Evolutionary conservation across 441 rosid genomes (phyloP).

Genomic region (Macaranga tanarius): DNA sequence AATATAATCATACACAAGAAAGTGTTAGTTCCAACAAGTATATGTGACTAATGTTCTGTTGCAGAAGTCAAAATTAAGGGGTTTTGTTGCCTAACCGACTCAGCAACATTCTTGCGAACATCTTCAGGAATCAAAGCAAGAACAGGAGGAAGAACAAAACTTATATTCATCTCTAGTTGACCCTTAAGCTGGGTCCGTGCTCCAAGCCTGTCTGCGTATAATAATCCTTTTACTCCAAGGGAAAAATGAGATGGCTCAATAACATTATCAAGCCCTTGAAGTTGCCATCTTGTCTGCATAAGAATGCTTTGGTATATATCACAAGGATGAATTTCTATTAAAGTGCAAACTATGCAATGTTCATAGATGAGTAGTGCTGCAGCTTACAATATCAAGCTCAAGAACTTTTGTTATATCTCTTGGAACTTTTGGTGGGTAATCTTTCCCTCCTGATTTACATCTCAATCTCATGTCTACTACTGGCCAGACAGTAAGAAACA

Average conservation of each 20-base stretch:
- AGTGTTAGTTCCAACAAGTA: neutral
- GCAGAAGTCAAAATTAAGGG: neutral
- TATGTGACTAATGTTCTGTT: neutral
- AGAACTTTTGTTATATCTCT: constrained; percentile 57
- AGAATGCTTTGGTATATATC: constrained; percentile 16
- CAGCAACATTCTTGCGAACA: constrained; percentile 57
- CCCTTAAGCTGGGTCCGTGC: constrained; percentile 62
- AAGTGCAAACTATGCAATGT: neutral
- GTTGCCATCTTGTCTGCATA: constrained; percentile 79
- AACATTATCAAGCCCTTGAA: constrained; percentile 60
- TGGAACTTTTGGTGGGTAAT: constrained; percentile 71
- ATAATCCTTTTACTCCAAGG: constrained; percentile 66
- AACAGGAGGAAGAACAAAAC: constrained; percentile 75
- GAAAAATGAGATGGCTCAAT: constrained; percentile 66
- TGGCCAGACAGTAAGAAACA: constrained; percentile 73
- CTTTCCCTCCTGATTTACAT: constrained; percentile 59
- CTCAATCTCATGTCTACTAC: constrained; percentile 78
- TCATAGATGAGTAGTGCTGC: neutral
- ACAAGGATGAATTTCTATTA: neutral
- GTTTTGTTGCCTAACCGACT: constrained; percentile 45
- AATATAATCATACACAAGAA: neutral
- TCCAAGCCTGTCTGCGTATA: constrained; percentile 64
- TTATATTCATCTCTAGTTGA: constrained; percentile 66
- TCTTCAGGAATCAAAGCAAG: constrained; percentile 68
- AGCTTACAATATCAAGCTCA: constrained; percentile 73